These are phyloP conservation scores for Halophytophthora batemanensis DNA, from an alignment of 352 stramenopile species.

Conservation along the genomic window DNA sequence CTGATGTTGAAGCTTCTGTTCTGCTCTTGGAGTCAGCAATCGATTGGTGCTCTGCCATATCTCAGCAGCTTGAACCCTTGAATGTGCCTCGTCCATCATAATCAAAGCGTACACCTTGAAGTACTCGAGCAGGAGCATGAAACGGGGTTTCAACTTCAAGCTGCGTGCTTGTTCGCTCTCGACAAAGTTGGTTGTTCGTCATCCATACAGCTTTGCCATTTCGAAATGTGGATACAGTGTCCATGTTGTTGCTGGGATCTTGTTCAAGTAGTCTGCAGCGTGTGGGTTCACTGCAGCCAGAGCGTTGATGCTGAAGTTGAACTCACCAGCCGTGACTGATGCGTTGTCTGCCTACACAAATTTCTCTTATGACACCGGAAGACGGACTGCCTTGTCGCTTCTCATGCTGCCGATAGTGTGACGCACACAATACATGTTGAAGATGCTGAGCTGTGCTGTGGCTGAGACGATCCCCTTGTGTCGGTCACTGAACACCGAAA, in stretches of 20 bases:
- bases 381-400: conserved; percentile 7
- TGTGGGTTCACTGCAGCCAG: conserved; percentile 5
- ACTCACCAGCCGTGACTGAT: background rate
- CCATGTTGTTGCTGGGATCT: background rate
- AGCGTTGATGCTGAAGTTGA: conserved; percentile 1
- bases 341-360: conserved; percentile 15
- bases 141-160: conserved; percentile 7
- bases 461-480: conserved; percentile 8
- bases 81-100: conserved; percentile 4
- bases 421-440: conserved; percentile 17
- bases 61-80: background rate
- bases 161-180: conserved; percentile 14
- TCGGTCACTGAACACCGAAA: conserved; percentile 16
- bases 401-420: conserved; percentile 20
- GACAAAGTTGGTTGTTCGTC: conserved; percentile 17
- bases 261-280: conserved; percentile 1
- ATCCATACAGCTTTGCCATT: conserved; percentile 1
- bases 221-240: conserved; percentile 11
- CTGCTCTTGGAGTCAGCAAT: conserved; percentile 3
- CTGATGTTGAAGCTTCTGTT: conserved; percentile 9
- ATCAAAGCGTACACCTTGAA: conserved; percentile 7
- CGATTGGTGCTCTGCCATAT: background rate
- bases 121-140: conserved; percentile 10
- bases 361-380: conserved; percentile 10
- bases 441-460: conserved; percentile 4